Evolutionary conservation across 148 eudicot species (phyloP).

Genomic region (Gaultheria prostrata): DNA sequence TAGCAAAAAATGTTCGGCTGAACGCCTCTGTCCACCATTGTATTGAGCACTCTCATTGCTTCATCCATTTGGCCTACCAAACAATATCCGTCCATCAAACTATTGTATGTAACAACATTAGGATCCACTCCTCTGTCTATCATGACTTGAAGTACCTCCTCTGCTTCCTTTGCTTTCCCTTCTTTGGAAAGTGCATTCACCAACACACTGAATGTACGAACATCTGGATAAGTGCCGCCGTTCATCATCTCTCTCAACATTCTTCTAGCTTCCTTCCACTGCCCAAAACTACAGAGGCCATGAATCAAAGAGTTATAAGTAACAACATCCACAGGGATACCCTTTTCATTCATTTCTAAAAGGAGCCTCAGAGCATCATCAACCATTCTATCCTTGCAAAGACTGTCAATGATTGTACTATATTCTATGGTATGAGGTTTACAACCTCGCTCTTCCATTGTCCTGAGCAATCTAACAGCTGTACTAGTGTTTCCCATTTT

Average conservation of each 20-base stretch:
- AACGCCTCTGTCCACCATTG: background rate
- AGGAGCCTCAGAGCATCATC: conserved; percentile 9
- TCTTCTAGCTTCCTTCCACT: background rate
- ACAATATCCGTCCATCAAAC: background rate
- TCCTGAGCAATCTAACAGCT: background rate
- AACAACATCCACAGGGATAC: background rate
- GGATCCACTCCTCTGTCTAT: background rate
- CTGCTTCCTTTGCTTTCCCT: background rate
- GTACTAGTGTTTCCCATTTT: background rate
- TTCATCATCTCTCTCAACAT: background rate
- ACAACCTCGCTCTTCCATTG: background rate
- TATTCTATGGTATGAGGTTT: background rate
- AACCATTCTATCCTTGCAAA: conserved; percentile 8
- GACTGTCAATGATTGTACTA: conserved; percentile 3
- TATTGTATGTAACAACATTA: background rate
- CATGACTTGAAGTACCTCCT: background rate
- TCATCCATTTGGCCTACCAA: background rate
- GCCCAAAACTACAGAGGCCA: background rate
- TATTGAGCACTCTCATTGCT: background rate
- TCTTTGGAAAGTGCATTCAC: background rate
- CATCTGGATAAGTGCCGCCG: background rate
- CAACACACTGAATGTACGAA: background rate
- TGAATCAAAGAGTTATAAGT: background rate
- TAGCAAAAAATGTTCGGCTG: background rate
- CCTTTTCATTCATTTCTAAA: background rate